Percentiles rank a stretch among this genome's conserved stretches.
Evolutionary conservation across 2,329 filamentous ascomycete species (phyloP).

Genomic region (Exserohilum turcica): DNA sequence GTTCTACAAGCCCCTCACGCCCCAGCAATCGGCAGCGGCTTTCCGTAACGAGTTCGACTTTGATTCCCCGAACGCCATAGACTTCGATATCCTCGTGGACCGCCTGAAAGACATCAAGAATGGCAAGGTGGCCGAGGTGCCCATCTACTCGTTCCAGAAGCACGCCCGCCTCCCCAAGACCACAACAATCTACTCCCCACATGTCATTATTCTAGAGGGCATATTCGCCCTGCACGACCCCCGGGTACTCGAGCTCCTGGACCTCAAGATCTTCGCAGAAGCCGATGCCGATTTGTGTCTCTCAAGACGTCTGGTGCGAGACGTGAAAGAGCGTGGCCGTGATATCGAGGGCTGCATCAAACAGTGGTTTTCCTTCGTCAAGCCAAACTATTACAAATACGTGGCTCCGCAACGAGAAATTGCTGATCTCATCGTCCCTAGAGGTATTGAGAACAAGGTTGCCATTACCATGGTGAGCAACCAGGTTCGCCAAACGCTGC

Average conservation of each 20-base stretch:
- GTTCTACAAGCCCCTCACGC: slow-evolving; percentile 88
- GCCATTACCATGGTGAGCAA: slow-evolving; percentile 95
- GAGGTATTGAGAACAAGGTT: slow-evolving; percentile 92
- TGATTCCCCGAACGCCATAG: slow-evolving; percentile 90
- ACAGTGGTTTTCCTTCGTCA: slow-evolving; percentile 96
- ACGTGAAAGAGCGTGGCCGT: slow-evolving; percentile 85
- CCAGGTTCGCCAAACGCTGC: slow-evolving; percentile 84
- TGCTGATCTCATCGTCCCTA: slow-evolving; percentile 92
- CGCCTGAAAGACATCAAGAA: slow-evolving; percentile 83
- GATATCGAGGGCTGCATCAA: slow-evolving; percentile 96
- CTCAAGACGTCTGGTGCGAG: slow-evolving; percentile 70
- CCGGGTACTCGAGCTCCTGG: slow-evolving; percentile 81
- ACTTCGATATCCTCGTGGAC: slow-evolving; percentile 87
- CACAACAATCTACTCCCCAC: slow-evolving; percentile 91
- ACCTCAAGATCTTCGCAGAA: slow-evolving; percentile 97
- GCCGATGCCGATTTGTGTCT: slow-evolving; percentile 94
- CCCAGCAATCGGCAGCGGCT: slow-evolving; percentile 77
- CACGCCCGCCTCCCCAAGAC: slow-evolving; percentile 81
- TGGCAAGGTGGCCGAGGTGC: slow-evolving; percentile 87
- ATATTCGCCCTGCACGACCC: slow-evolving; percentile 94
- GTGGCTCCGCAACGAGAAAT: slow-evolving; percentile 90
- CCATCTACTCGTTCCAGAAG: slow-evolving; percentile 92
- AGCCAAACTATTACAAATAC: slow-evolving; percentile 93
- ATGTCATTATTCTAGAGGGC: slow-evolving; percentile 92
- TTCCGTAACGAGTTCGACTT: slow-evolving; percentile 95